Evolutionary conservation across 2,329 filamentous ascomycete species (phyloP).

Genomic region (Rhinocladiella similis): DNA sequence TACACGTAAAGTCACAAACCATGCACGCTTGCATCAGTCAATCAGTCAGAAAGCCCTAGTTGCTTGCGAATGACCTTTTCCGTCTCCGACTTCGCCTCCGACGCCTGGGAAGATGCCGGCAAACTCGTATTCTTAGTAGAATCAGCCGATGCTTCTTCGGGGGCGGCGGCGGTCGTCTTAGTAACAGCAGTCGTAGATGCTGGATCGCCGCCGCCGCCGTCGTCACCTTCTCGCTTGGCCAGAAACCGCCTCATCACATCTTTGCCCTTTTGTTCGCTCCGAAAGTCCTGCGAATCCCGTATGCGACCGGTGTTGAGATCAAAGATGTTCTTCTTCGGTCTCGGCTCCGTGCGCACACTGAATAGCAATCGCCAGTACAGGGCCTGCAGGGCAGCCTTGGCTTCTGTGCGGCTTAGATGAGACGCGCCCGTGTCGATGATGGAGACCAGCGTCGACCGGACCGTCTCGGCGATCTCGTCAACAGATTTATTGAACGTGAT

Average conservation of each 20-base stretch:
- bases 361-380: constrained; percentile 72
- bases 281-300: constrained; percentile 15
- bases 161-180: too few species aligned
- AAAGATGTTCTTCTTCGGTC: constrained; percentile 50
- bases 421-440: constrained; percentile 76
- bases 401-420: constrained; percentile 70
- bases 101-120: constrained; percentile 5
- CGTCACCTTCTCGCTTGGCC: constrained; percentile 3
- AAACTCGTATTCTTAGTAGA: background rate
- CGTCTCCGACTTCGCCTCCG: constrained; percentile 23
- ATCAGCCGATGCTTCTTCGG: background rate
- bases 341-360: constrained; percentile 66
- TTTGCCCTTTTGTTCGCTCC: constrained; percentile 22
- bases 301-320: constrained; percentile 26
- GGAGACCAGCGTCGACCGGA: constrained; percentile 58
- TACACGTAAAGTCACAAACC: background rate
- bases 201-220: background rate
- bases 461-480: constrained; percentile 62
- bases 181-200: too few species aligned
- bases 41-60: constrained; percentile 13
- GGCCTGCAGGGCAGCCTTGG: constrained; percentile 73
- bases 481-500: constrained; percentile 67
- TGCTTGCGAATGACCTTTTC: constrained; percentile 20
- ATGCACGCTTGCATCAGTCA: background rate
- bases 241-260: constrained; percentile 26